These are phyloP conservation scores for Blastomyces percursus DNA, from an alignment of 2,329 filamentous ascomycete species.

Conservation along the genomic window DNA sequence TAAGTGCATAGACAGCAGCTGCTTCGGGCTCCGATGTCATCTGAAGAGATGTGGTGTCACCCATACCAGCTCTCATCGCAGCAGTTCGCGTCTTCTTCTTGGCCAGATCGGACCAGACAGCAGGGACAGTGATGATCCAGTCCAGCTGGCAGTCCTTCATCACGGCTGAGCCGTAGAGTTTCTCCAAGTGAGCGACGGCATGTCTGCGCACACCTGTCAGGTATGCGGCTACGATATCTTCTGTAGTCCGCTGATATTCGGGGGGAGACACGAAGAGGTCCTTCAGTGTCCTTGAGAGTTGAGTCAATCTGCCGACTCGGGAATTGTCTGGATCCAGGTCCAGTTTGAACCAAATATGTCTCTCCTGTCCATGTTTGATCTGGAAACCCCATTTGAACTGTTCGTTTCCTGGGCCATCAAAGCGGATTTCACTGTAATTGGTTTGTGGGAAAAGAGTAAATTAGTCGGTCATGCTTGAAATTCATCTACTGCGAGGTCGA, in stretches of 20 bases:
- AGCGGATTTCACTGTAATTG: conserved; percentile 3
- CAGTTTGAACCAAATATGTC: conserved; percentile 6
- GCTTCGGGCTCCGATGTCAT: conserved; percentile 5
- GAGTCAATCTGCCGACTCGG: conserved; percentile 1
- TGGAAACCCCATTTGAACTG: conserved; percentile 6
- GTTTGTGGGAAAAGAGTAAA: not conserved
- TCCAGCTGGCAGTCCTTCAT: conserved; percentile 4
- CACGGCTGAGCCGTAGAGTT: conserved; percentile 2
- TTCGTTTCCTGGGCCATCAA: conserved; percentile 1
- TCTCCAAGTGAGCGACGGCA: conserved; percentile 4
- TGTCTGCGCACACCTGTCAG: conserved; percentile 2
- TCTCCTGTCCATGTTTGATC: conserved; percentile 4
- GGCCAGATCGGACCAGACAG: conserved; percentile 4
- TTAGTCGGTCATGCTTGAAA: not conserved
- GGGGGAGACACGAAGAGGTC: conserved; percentile 5
- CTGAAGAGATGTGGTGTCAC: conserved; percentile 2
- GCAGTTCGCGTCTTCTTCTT: conserved; percentile 4
- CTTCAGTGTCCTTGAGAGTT: conserved; percentile 2
- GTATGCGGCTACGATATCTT: conserved; percentile 4
- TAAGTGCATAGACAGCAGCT: conserved; percentile 3
- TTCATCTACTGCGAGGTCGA: not conserved
- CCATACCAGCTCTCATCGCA: conserved; percentile 4
- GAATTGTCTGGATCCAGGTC: conserved; percentile 4
- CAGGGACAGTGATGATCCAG: conserved; percentile 5
- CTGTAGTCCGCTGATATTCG: conserved; percentile 4